Conservation (phyloP, 2,329 filamentous ascomycete genomes). For the Sclerotiophoma versabilis region DNA sequence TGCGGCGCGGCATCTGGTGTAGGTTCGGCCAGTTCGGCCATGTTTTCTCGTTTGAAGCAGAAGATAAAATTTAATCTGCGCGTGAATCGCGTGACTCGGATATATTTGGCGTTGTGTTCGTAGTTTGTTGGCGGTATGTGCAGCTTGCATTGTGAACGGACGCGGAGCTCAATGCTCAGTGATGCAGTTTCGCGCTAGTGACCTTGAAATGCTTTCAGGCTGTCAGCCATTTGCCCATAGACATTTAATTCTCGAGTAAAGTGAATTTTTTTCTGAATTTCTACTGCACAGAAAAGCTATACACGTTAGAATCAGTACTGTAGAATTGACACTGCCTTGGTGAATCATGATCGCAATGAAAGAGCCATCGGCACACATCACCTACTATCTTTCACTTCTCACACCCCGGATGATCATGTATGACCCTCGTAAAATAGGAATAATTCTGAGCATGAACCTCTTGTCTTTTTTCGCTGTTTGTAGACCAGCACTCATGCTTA, state of each 20-base stretch:
- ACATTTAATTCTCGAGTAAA: too few relatives aligned
- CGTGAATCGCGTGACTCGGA: not conserved
- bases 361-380: not conserved
- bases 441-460: not conserved
- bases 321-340: not conserved
- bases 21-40: conserved; percentile 36
- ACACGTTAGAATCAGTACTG: not conserved
- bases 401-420: not conserved
- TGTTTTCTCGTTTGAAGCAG: not conserved
- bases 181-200: conserved; percentile 16
- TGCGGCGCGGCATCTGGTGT: conserved; percentile 23
- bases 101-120: not conserved
- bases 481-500: not conserved
- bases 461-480: not conserved
- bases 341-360: not conserved
- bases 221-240: not conserved
- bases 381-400: conserved; percentile 1
- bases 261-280: too few relatives aligned
- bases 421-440: not conserved
- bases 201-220: not conserved
- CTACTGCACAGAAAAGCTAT: too few relatives aligned
- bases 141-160: conserved; percentile 2
- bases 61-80: not conserved
- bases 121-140: conserved; percentile 8
- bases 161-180: conserved; percentile 28